phyloP scores from a whole-genome alignment of 2,329 filamentous ascomycete species.

The Hymenoscyphus fraxineus region DNA sequence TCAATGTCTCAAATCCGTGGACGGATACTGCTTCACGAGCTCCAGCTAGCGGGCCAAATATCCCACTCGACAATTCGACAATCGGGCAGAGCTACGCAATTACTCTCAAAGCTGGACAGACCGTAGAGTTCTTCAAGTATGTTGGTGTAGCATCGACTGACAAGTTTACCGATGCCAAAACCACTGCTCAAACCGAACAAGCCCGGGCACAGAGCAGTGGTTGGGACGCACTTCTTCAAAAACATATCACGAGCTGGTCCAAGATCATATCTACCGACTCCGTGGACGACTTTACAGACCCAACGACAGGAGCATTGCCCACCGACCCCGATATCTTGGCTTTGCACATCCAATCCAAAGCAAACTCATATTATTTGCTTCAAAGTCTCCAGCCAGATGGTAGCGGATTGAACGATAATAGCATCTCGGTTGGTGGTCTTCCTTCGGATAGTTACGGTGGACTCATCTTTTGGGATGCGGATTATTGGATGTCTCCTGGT shows the following conservation, averaged over 20 bases:
- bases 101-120: slow-evolving; percentile 48
- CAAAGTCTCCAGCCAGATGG: slow-evolving; percentile 47
- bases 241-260: slow-evolving; percentile 61
- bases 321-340: slow-evolving; percentile 53
- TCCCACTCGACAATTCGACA: slow-evolving; percentile 57
- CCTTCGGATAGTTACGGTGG: slow-evolving; percentile 66
- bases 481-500: slow-evolving; percentile 47
- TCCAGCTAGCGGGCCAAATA: slow-evolving; percentile 36
- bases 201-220: slow-evolving; percentile 47
- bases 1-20: slow-evolving; percentile 37
- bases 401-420: slow-evolving; percentile 55
- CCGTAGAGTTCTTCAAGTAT: slow-evolving; percentile 59
- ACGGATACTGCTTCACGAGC: slow-evolving; percentile 37
- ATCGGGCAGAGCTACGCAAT: slow-evolving; percentile 59
- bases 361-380: slow-evolving; percentile 54
- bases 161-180: slow-evolving; percentile 56
- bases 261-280: slow-evolving; percentile 56
- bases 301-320: slow-evolving; percentile 54
- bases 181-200: slow-evolving; percentile 53
- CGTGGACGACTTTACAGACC: slow-evolving; percentile 59
- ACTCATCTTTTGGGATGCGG: slow-evolving; percentile 41
- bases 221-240: slow-evolving; percentile 50
- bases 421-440: slow-evolving; percentile 65
- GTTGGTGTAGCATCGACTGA: slow-evolving; percentile 67
- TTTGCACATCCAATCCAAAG: slow-evolving; percentile 50